phyloP scores from a whole-genome alignment of 148 eudicot genomes.

The Mesembryanthemum crystallinum region DNA sequence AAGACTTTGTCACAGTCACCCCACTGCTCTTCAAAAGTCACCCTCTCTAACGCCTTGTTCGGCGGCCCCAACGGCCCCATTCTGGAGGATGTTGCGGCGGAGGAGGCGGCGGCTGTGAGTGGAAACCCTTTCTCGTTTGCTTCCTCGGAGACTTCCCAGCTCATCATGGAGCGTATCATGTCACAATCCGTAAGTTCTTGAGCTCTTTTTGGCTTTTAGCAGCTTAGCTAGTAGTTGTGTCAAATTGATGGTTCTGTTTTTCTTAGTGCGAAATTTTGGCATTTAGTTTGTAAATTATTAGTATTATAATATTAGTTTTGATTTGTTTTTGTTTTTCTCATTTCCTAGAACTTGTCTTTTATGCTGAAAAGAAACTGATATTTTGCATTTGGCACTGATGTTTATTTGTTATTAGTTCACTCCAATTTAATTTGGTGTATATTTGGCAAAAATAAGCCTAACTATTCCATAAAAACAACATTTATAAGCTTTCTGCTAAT shows the following conservation, averaged over 20 bases:
- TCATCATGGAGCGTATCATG: slow-evolving; percentile 87
- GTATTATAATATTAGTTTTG: no score
- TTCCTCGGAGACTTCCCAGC: slow-evolving; percentile 82
- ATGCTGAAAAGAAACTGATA: no score
- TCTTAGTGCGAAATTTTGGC: background rate
- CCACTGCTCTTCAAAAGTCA: slow-evolving; percentile 32
- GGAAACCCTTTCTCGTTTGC: slow-evolving; percentile 81
- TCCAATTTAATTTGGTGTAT: no score
- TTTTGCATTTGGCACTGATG: no score
- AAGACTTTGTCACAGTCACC: slow-evolving; percentile 63
- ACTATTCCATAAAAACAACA: no score
- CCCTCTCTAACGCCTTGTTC: slow-evolving; percentile 26
- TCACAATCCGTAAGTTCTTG: slow-evolving; percentile 69
- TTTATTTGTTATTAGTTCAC: no score
- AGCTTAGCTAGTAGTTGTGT: no score
- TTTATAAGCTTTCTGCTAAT: no score
- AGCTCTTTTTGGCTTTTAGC: no score
- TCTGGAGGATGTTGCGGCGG: slow-evolving; percentile 48
- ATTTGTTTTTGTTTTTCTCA: no score
- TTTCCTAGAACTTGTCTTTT: no score
- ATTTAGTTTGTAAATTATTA: background rate
- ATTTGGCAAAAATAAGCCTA: no score
- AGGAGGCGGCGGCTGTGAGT: slow-evolving; percentile 37
- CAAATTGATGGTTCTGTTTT: background rate
- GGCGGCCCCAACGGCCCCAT: slow-evolving; percentile 26